phyloP scores from a whole-genome alignment of 768 basidiomycete genomes.

The Sarcodon aspratus region DNA sequence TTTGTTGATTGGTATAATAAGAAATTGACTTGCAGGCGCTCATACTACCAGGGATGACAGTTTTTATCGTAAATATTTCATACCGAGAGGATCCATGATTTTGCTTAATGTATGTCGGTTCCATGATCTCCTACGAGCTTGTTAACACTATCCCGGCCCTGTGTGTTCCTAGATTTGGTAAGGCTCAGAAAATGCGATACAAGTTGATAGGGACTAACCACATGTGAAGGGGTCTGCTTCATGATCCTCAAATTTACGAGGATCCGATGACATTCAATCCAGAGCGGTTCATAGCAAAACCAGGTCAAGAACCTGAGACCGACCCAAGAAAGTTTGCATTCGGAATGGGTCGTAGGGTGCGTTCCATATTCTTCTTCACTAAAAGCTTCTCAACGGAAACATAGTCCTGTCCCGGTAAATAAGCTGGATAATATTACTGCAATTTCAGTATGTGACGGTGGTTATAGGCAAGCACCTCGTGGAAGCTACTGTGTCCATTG shows the following conservation, averaged over 20 bases:
- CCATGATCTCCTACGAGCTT: too few relatives aligned
- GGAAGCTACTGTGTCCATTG: conserved; percentile 24
- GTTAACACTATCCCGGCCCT: neutral
- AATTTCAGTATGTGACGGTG: neutral
- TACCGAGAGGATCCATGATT: conserved; percentile 17
- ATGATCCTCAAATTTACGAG: conserved; percentile 12
- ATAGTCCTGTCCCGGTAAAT: too few relatives aligned
- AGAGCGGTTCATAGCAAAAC: conserved; percentile 11
- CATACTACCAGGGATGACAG: too few relatives aligned
- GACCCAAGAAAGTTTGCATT: conserved; percentile 20
- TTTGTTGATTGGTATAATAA: too few relatives aligned
- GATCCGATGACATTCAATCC: conserved; percentile 15
- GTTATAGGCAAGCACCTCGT: conserved; percentile 29
- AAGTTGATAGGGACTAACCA: neutral
- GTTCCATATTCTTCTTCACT: too few relatives aligned
- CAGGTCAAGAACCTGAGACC: conserved; percentile 6
- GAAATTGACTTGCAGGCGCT: too few relatives aligned
- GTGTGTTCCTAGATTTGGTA: too few relatives aligned
- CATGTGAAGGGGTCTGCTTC: conserved; percentile 13
- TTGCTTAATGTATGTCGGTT: neutral
- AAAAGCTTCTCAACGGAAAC: too few relatives aligned
- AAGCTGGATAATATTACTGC: too few relatives aligned
- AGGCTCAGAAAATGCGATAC: too few relatives aligned
- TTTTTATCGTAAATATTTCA: conserved; percentile 8
- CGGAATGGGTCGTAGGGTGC: conserved; percentile 25